These are phyloP conservation scores for Biscogniauxia marginata DNA, from an alignment of 2,329 filamentous ascomycete genomes.

Conservation along the genomic window DNA sequence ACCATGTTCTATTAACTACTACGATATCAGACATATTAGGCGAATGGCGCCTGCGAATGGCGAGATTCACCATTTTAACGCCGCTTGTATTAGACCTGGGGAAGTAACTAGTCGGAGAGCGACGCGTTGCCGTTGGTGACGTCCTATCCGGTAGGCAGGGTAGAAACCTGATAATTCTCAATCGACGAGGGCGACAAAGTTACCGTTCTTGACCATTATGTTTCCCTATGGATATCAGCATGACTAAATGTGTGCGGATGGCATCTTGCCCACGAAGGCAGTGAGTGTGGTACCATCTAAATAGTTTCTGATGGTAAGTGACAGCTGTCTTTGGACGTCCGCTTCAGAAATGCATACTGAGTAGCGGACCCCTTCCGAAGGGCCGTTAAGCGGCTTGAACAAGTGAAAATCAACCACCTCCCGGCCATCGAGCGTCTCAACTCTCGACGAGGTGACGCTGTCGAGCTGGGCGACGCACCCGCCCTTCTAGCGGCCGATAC, in stretches of 20 bases:
- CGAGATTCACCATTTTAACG: slow-evolving; percentile 15
- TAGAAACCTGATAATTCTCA: slow-evolving; percentile 15
- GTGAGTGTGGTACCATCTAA: neutral
- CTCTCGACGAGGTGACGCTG: neutral
- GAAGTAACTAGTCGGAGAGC: slow-evolving; percentile 5
- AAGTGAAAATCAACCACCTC: slow-evolving; percentile 9
- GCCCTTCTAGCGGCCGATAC: neutral
- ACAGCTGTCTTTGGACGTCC: neutral
- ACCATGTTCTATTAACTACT: no score
- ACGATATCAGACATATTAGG: no score
- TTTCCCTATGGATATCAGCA: slow-evolving; percentile 12
- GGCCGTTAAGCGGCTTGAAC: slow-evolving; percentile 2
- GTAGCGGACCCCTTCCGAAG: neutral
- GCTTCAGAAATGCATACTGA: neutral
- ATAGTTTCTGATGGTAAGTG: neutral
- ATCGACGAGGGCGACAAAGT: slow-evolving; percentile 11
- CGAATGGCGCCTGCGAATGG: no score
- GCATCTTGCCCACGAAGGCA: slow-evolving; percentile 16
- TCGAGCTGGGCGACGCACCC: slow-evolving; percentile 2
- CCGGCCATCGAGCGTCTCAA: slow-evolving; percentile 8
- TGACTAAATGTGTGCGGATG: slow-evolving; percentile 11
- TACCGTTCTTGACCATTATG: slow-evolving; percentile 16
- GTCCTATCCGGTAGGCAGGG: slow-evolving; percentile 18
- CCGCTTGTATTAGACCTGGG: slow-evolving; percentile 1
- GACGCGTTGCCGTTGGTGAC: slow-evolving; percentile 8